Evolutionary conservation across 108 stramenopile genomes (phyloP), one percentile per base, ranked within the genome.

Genomic region (Pseudonitzschia pungens): DNA sequence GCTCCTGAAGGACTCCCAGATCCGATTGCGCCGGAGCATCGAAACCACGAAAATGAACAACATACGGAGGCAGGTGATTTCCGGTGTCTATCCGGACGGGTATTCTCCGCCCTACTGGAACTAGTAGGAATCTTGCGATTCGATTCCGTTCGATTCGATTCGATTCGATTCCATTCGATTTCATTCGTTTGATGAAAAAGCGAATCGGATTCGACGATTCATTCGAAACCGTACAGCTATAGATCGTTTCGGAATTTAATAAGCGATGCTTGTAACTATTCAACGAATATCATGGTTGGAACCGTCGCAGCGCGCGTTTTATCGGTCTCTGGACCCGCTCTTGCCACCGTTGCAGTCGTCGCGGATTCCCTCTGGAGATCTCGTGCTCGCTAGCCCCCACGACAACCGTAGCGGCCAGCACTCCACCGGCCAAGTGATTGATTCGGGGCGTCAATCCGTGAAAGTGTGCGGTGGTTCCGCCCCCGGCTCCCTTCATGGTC

Each of bases 381-480:
- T 67, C 66, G 7, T 6, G 6, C 12, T 44, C 44, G 43, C 24
- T 50, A 24, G 66, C 66, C 22, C 45, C 45, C 10, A 67, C 42
- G 12, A 48, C 66, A 8, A 28, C 63, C 41, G 40, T 33, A 32
- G 65, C 85, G 1, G 81, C 90, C 26, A 92, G 66, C 15, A 88
- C 62, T n/a, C 90, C 89, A 48, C 93, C 91, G 14, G 90, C 72
- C 56, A 92, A 68, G 77, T 95, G 93, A 71, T 87, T 77, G 8
- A 80, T 52, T 60, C 93, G 76, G 45, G 78, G 58, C 52, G 80
- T 73, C 21, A 75, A 54, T 24, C 88, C 89, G 69, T 95, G 93
- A 76, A 78, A 83, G 58, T 85, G 72, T 57, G 91, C 84, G 22
- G 72, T 71, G 54, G 24, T 44, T 0, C 90, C 94, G 33, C 91